Percentiles rank a stretch among this genome's conserved stretches.
Conservation (phyloP, 2,329 filamentous ascomycete species). For the Pezicula neosporulosa region DNA sequence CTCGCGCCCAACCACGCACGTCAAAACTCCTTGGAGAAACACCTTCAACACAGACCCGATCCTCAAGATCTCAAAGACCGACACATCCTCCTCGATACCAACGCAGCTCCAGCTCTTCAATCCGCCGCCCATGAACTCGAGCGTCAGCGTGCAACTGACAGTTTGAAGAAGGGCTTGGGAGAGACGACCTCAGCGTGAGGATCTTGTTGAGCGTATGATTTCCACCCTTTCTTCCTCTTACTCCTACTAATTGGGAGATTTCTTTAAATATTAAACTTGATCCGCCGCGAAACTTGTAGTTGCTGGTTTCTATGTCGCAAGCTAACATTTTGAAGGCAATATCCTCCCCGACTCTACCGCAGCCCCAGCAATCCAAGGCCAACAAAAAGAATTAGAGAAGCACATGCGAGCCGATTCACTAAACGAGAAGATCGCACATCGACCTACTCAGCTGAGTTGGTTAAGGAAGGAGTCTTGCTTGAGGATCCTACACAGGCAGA, state of each 20-base stretch:
- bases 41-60: slow-evolving; percentile 67
- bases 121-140: slow-evolving; percentile 59
- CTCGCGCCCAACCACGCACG: slow-evolving; percentile 44
- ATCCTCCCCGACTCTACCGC: slow-evolving; percentile 78
- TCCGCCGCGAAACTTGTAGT: too few species aligned
- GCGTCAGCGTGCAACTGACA: slow-evolving; percentile 59
- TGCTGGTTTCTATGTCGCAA: too few species aligned
- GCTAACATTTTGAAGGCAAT: slow-evolving; percentile 57
- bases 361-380: slow-evolving; percentile 74
- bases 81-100: slow-evolving; percentile 66
- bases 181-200: slow-evolving; percentile 63
- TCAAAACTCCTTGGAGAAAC: slow-evolving; percentile 70
- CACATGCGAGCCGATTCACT: slow-evolving; percentile 84
- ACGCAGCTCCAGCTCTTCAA: slow-evolving; percentile 65
- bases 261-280: too few species aligned
- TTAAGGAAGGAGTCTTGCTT: slow-evolving; percentile 76
- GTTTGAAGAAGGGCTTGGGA: slow-evolving; percentile 61
- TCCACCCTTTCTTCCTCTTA: slow-evolving; percentile 1
- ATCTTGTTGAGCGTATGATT: slow-evolving; percentile 72
- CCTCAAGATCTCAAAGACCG: slow-evolving; percentile 63
- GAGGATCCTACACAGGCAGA: slow-evolving; percentile 51
- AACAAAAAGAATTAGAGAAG: slow-evolving; percentile 81
- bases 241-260: neutral
- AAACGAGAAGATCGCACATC: slow-evolving; percentile 79
- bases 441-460: slow-evolving; percentile 72